These are phyloP conservation scores for Quercus suber DNA, from an alignment of 306 rosid species.

Conservation along the genomic window DNA sequence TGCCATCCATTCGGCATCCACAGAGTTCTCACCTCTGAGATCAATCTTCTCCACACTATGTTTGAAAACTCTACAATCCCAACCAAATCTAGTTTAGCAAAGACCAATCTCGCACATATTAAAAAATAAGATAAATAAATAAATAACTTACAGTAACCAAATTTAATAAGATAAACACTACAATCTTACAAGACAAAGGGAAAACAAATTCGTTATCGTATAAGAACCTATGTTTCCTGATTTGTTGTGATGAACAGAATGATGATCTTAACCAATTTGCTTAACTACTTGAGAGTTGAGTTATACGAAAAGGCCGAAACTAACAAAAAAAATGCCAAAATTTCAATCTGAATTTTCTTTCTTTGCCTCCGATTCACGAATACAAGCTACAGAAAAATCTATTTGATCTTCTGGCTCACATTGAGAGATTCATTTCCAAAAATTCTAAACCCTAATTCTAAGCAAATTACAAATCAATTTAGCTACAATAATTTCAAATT, in stretches of 20 bases:
- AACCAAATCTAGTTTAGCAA: slow-evolving; percentile 1
- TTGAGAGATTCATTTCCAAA: neutral
- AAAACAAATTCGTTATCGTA: neutral
- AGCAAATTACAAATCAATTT: neutral
- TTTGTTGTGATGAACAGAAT: neutral
- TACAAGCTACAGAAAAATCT: neutral
- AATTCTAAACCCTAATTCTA: neutral
- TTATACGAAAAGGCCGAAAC: neutral
- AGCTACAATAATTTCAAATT: neutral
- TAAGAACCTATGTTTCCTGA: neutral
- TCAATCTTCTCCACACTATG: slow-evolving; percentile 65
- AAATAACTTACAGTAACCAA: neutral
- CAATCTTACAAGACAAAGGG: neutral
- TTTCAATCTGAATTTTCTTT: neutral
- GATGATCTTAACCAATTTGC: neutral
- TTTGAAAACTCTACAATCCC: slow-evolving; percentile 59
- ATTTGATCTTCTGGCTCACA: neutral
- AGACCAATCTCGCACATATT: neutral
- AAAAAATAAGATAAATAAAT: neutral
- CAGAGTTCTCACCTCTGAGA: slow-evolving; percentile 45
- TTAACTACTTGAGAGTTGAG: neutral
- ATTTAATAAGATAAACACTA: neutral
- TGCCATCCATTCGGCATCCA: slow-evolving; percentile 94
- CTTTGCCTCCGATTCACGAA: neutral
- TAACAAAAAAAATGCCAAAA: neutral